These are phyloP conservation scores for Stagonosporopsis chrysanthemi DNA, from an alignment of 2,329 filamentous ascomycete genomes.

Conservation along the genomic window DNA sequence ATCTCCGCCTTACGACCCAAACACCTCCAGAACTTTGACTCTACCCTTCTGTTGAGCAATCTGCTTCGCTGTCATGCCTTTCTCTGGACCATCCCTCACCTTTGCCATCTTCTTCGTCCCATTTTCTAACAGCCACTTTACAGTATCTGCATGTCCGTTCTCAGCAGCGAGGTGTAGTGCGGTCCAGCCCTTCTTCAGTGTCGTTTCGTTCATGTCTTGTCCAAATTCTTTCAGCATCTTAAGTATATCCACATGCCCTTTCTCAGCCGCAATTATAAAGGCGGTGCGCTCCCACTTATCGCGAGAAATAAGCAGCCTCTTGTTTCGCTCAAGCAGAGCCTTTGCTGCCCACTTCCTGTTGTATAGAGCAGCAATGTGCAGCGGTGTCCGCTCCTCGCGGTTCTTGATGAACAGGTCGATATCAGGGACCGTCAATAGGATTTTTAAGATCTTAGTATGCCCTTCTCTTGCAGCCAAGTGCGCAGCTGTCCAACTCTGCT, in stretches of 20 bases:
- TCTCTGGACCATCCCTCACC: slow-evolving; percentile 14
- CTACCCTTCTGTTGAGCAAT: slow-evolving; percentile 21
- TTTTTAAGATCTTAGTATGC: slow-evolving; percentile 24
- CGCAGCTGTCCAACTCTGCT: slow-evolving; percentile 25
- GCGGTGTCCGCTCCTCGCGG: slow-evolving; percentile 22
- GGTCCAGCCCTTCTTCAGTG: slow-evolving; percentile 22
- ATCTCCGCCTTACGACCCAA: not conserved
- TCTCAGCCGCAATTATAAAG: slow-evolving; percentile 22
- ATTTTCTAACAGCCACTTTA: slow-evolving; percentile 20
- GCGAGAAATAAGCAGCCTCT: slow-evolving; percentile 6
- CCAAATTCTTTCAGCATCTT: slow-evolving; percentile 20
- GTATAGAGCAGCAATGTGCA: slow-evolving; percentile 25
- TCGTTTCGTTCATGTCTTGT: slow-evolving; percentile 26
- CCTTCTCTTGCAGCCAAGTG: slow-evolving; percentile 27
- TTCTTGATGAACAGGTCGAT: slow-evolving; percentile 26
- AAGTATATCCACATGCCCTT: slow-evolving; percentile 21
- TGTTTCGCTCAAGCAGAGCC: slow-evolving; percentile 17
- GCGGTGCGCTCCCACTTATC: slow-evolving; percentile 24
- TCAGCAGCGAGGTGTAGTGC: slow-evolving; percentile 28
- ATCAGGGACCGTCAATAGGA: slow-evolving; percentile 20
- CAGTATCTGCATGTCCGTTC: slow-evolving; percentile 16
- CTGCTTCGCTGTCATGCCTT: slow-evolving; percentile 22
- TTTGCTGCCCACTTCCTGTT: slow-evolving; percentile 20
- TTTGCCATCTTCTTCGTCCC: slow-evolving; percentile 20
- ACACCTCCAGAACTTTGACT: not conserved